Conservation (phyloP, 2,329 filamentous ascomycete genomes). For the Nannizziopsis barbatae region DNA sequence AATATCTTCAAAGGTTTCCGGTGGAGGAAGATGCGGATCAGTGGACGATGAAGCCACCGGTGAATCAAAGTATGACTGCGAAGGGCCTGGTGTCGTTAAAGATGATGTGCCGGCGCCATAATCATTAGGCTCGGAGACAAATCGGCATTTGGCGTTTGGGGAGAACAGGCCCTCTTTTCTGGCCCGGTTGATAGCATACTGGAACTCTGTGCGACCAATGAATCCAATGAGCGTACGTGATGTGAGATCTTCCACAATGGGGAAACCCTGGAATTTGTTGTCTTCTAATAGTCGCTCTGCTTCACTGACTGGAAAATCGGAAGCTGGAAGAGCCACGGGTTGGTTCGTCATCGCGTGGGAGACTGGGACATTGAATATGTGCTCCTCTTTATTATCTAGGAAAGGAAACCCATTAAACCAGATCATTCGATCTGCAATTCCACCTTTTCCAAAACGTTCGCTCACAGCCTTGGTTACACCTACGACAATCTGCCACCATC, state of each 20-base stretch:
- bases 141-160: conserved; percentile 60
- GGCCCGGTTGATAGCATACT: conserved; percentile 75
- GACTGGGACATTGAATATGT: conserved; percentile 90
- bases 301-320: conserved; percentile 62
- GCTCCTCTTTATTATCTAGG: conserved; percentile 93
- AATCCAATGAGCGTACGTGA: conserved; percentile 74
- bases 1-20: conserved; percentile 50
- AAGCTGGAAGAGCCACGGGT: conserved; percentile 60
- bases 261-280: conserved; percentile 84
- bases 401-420: conserved; percentile 98
- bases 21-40: conserved; percentile 20
- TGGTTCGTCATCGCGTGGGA: conserved; percentile 77
- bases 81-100: neutral
- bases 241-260: conserved; percentile 64
- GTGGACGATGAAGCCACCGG: neutral
- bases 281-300: conserved; percentile 65
- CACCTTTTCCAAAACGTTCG: conserved; percentile 85
- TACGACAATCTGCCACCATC: conserved; percentile 61
- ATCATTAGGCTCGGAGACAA: conserved; percentile 37
- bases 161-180: conserved; percentile 57
- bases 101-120: neutral
- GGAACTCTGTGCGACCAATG: conserved; percentile 81
- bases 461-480: conserved; percentile 90
- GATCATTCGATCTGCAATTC: conserved; percentile 96
- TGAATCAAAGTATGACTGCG: conserved; percentile 1